phyloP scores from a whole-genome alignment of 768 basidiomycete species.

The Gloeopeniophorella convolvens region DNA sequence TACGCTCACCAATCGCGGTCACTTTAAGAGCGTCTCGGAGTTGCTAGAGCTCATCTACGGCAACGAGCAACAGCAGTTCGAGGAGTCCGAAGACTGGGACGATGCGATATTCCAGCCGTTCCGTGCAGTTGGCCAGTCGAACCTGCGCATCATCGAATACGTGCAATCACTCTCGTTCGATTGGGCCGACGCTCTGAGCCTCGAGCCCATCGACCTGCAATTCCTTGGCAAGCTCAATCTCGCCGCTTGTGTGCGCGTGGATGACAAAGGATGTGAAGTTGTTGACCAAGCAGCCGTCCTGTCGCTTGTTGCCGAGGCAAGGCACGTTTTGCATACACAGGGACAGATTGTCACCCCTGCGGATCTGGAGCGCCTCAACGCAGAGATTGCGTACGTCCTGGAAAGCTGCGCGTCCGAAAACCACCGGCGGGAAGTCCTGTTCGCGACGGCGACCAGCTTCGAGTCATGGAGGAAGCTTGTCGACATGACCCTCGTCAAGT shows the following conservation, averaged over 20 bases:
- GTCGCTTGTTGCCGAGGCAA: conserved; percentile 56
- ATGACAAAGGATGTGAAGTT: conserved; percentile 72
- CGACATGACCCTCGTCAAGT: conserved; percentile 80
- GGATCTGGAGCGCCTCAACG: conserved; percentile 58
- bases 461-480: conserved; percentile 82
- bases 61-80: conserved; percentile 41
- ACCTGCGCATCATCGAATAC: conserved; percentile 81
- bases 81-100: conserved; percentile 39
- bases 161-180: conserved; percentile 82
- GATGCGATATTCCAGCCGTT: conserved; percentile 52
- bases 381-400: conserved; percentile 70
- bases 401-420: conserved; percentile 86
- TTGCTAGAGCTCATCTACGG: conserved; percentile 81
- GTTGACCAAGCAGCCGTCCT: conserved; percentile 71
- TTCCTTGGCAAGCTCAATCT: conserved; percentile 64
- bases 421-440: conserved; percentile 71
- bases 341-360: conserved; percentile 56
- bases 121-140: conserved; percentile 72
- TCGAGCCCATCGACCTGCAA: conserved; percentile 51
- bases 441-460: conserved; percentile 64
- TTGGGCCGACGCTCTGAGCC: conserved; percentile 73
- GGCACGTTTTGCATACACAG: conserved; percentile 57
- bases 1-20: conserved; percentile 71
- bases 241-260: conserved; percentile 58
- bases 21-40: conserved; percentile 64